Conservation (phyloP, 2,329 filamentous ascomycete species). For the Penicillium sp. region DNA sequence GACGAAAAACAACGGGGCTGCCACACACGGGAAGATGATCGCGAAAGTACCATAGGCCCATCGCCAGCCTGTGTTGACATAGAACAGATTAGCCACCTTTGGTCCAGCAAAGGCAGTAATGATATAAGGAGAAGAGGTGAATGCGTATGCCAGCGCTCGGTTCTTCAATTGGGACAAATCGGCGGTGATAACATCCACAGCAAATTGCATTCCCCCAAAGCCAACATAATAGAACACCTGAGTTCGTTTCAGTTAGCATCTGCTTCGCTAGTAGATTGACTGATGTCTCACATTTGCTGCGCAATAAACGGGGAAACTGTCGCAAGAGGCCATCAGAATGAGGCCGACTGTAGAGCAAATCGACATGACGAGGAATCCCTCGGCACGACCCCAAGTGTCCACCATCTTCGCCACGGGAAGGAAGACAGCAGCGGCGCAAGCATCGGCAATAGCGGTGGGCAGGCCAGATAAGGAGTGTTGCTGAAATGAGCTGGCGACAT, state of each 20-base stretch:
- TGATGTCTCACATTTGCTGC: slow-evolving; percentile 41
- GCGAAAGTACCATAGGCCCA: slow-evolving; percentile 62
- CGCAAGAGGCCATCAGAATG: slow-evolving; percentile 60
- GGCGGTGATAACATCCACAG: slow-evolving; percentile 57
- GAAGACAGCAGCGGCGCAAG: slow-evolving; percentile 52
- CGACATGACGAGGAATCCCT: slow-evolving; percentile 53
- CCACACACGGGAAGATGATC: slow-evolving; percentile 58
- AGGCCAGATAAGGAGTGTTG: slow-evolving; percentile 11
- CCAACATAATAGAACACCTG: slow-evolving; percentile 50
- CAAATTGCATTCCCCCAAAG: slow-evolving; percentile 53
- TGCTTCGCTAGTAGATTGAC: neutral
- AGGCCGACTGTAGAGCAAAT: slow-evolving; percentile 48
- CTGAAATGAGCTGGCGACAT: slow-evolving; percentile 21
- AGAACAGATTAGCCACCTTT: slow-evolving; percentile 51
- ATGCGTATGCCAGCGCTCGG: slow-evolving; percentile 58
- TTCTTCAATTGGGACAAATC: slow-evolving; percentile 60
- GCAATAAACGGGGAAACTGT: slow-evolving; percentile 58
- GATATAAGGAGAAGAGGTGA: slow-evolving; percentile 60
- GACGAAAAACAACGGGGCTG: slow-evolving; percentile 54
- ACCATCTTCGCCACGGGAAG: slow-evolving; percentile 61
- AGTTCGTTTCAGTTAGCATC: neutral
- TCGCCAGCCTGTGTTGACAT: slow-evolving; percentile 52
- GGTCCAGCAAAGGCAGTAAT: slow-evolving; percentile 59
- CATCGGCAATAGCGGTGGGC: slow-evolving; percentile 48
- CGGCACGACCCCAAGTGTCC: slow-evolving; percentile 59